Evolutionary conservation across 805 yeast genomes (phyloP).

Genomic region (Saccharomycopsis oosterbeekiorum): DNA sequence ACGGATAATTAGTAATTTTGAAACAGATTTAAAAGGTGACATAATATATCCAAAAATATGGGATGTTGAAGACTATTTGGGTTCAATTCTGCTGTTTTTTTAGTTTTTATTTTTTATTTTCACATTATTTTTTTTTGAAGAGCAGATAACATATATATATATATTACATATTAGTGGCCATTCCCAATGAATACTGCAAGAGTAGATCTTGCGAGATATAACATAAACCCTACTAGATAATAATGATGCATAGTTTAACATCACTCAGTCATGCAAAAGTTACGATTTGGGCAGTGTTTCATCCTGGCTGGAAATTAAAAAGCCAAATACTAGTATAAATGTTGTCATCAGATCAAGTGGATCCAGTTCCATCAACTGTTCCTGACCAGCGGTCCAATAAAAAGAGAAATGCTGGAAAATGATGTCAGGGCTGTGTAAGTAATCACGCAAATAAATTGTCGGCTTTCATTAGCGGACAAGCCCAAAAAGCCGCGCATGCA

Average conservation of each 20-base stretch:
- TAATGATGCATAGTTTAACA: background rate
- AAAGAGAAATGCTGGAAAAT: background rate
- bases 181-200: background rate
- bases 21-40: background rate
- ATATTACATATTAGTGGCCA: background rate
- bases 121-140: background rate
- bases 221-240: background rate
- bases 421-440: too few relatives aligned
- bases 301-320: background rate
- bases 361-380: background rate
- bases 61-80: background rate
- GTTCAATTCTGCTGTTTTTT: background rate
- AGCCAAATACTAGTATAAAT: background rate
- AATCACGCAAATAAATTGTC: too few relatives aligned
- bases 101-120: background rate
- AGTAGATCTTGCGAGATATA: background rate
- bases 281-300: background rate
- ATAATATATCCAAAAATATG: background rate
- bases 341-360: background rate
- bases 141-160: background rate
- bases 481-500: too few relatives aligned
- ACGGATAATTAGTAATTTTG: background rate
- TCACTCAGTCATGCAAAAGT: background rate
- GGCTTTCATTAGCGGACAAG: too few relatives aligned
- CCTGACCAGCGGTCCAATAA: background rate